Conservation (phyloP, 768 basidiomycete species). For the Thelephora aurantiotincta region DNA sequence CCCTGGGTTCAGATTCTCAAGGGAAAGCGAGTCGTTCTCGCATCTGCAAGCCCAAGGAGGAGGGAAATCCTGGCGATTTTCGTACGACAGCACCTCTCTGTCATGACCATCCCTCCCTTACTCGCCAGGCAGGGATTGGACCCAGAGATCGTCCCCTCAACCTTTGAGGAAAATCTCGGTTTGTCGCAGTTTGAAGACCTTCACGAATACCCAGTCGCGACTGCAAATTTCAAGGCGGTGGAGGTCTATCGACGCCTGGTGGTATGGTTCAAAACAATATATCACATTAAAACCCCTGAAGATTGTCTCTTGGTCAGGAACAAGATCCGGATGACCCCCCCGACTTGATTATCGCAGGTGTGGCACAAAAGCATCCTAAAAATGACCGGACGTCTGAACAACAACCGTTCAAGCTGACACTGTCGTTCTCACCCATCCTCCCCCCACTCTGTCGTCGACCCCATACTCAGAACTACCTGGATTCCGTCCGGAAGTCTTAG, state of each 20-base stretch:
- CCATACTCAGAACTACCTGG: constrained; percentile 40
- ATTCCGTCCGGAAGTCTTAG: constrained; percentile 60
- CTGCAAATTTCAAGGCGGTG: constrained; percentile 65
- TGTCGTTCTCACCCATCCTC: constrained; percentile 73
- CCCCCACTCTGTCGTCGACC: constrained; percentile 41
- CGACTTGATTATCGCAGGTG: constrained; percentile 70
- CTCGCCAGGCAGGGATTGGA: constrained; percentile 32
- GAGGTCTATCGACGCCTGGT: constrained; percentile 84
- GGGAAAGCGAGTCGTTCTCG: constrained; percentile 70
- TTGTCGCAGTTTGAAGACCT: constrained; percentile 53
- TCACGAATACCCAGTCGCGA: constrained; percentile 65
- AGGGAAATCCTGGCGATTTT: constrained; percentile 69
- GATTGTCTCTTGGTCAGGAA: constrained; percentile 14
- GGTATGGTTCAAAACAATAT: constrained; percentile 20
- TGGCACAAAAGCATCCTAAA: neutral
- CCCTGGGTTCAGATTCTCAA: constrained; percentile 52
- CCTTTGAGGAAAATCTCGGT: constrained; percentile 68
- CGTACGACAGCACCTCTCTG: constrained; percentile 30
- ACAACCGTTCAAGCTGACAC: constrained; percentile 67
- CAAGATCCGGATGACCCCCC: constrained; percentile 55
- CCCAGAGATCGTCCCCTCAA: constrained; percentile 62
- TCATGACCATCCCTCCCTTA: neutral
- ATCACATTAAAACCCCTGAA: no score
- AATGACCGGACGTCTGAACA: neutral
- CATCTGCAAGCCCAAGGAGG: constrained; percentile 77